Evolutionary conservation across 2,329 filamentous ascomycete genomes (phyloP), one percentile per base, ranked within the genome.

Genomic region (Pyricularia pennisetigena): DNA sequence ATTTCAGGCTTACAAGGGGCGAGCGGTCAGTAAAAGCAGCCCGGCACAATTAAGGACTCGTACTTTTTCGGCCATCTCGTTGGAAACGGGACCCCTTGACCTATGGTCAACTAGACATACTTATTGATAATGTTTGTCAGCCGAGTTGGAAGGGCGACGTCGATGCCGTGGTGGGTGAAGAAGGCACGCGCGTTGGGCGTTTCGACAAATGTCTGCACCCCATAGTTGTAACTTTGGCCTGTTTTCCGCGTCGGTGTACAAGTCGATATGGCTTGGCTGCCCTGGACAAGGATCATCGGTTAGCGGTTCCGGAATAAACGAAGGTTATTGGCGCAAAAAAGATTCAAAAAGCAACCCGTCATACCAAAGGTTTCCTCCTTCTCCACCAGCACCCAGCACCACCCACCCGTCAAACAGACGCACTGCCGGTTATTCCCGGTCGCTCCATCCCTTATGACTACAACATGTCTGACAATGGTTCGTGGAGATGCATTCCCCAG

Each of bases 231-330:
- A 1, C 72, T 68, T 0, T 65, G 70, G 20, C 75, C 76, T 2
- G 75, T 79, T n/a, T n/a, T 76, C 73, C n/a, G 79, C 79, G 49
- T 80, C 79, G 3, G 72, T 75, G 71, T 82, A 85, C 10, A 81
- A 84, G 26, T 82, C 74, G 6, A 81, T 80, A 70, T 85, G 82
- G 2, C 83, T 83, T 85, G 82, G 2, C 83, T 83, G 23, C 83
- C 84, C 70, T 84, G 71, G 9, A 30, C 12, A 41, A 16, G 35
- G 16, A n/a, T 65, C n/a, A 35, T 28, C 54, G 30, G 67, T 30
- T n/a, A 62, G 12, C 12, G 3, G 29, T 24, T n/a, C n/a, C n/a
- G n/a, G 7, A 16, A 10, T 1, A 14, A 35, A 28, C 4, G 16
- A 49, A 49, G 16, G 7, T 16, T 49, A 49, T 49, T 49, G 41